Percentiles rank a stretch among this genome's conserved stretches.
Conservation (phyloP, 805 yeast species). For the Pichia manshurica region DNA sequence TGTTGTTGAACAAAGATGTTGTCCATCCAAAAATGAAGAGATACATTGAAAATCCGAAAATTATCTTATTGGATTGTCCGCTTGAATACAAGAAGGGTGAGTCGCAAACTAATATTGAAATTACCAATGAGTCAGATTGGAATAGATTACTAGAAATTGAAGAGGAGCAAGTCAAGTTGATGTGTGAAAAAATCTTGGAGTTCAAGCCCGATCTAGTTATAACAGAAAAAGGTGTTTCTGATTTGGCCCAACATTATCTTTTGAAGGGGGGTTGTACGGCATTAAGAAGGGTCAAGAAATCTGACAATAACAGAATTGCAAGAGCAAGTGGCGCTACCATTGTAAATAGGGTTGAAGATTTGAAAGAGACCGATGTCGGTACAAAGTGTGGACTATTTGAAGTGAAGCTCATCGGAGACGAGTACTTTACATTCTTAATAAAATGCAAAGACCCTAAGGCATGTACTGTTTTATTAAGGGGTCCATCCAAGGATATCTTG, state of each 20-base stretch:
- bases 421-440: slow-evolving; percentile 81
- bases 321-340: slow-evolving; percentile 97
- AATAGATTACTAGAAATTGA: slow-evolving; percentile 90
- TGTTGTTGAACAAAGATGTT: slow-evolving; percentile 90
- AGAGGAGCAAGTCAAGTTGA: slow-evolving; percentile 87
- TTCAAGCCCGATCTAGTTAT: slow-evolving; percentile 91
- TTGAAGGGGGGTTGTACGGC: slow-evolving; percentile 91
- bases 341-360: slow-evolving; percentile 91
- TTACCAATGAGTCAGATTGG: slow-evolving; percentile 96
- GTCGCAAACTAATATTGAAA: slow-evolving; percentile 96
- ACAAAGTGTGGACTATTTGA: slow-evolving; percentile 83
- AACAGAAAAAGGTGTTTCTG: slow-evolving; percentile 97
- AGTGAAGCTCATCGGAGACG: slow-evolving; percentile 95
- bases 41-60: slow-evolving; percentile 78
- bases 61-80: slow-evolving; percentile 90
- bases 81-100: slow-evolving; percentile 98
- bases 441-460: slow-evolving; percentile 85
- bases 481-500: slow-evolving; percentile 93
- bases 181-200: slow-evolving; percentile 80
- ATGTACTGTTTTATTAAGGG: slow-evolving; percentile 87
- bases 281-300: slow-evolving; percentile 88
- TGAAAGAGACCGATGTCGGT: slow-evolving; percentile 88
- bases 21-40: slow-evolving; percentile 99
- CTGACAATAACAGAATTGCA: slow-evolving; percentile 93
- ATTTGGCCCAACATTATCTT: slow-evolving; percentile 93